These are phyloP conservation scores for Cryphonectria parasitica DNA, from an alignment of 2,329 filamentous ascomycete species.

Conservation along the genomic window DNA sequence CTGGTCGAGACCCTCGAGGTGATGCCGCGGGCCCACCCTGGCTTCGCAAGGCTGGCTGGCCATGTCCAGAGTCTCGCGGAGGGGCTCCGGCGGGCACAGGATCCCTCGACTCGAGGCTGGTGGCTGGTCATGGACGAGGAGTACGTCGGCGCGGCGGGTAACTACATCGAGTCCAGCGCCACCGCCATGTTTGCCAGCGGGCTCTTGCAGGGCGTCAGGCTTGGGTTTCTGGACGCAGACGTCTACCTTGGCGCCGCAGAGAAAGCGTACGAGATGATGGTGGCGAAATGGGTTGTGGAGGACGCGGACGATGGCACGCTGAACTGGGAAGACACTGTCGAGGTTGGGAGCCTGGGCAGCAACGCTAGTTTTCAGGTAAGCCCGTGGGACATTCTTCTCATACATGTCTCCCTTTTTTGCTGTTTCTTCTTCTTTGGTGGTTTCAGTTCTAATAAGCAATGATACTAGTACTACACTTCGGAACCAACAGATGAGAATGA, in stretches of 20 bases:
- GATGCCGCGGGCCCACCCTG: constrained; percentile 21
- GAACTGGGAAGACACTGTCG: constrained; percentile 51
- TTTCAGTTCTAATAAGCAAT: neutral
- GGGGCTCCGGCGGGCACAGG: constrained; percentile 22
- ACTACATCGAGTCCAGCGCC: constrained; percentile 51
- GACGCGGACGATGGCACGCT: constrained; percentile 47
- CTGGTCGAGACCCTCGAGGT: constrained; percentile 26
- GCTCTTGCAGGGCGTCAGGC: constrained; percentile 43
- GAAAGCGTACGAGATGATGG: constrained; percentile 44
- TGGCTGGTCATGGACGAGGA: constrained; percentile 48
- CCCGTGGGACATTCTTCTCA: neutral
- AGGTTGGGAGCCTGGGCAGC: constrained; percentile 50
- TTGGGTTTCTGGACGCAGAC: constrained; percentile 37
- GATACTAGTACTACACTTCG: constrained; percentile 42
- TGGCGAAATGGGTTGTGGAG: constrained; percentile 46
- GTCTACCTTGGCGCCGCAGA: constrained; percentile 39
- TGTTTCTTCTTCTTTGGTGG: neutral
- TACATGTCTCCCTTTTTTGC: neutral
- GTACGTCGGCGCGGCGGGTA: constrained; percentile 42
- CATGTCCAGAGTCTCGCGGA: constrained; percentile 20
- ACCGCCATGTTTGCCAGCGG: constrained; percentile 50
- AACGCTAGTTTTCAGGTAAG: constrained; percentile 50
- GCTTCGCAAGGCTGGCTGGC: constrained; percentile 11
- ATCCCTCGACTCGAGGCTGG: constrained; percentile 22
- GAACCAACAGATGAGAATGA: constrained; percentile 39